Evolutionary conservation across 768 basidiomycete genomes (phyloP), one percentile per base, ranked within the genome.

Genomic region (Tubosaeta sp.): DNA sequence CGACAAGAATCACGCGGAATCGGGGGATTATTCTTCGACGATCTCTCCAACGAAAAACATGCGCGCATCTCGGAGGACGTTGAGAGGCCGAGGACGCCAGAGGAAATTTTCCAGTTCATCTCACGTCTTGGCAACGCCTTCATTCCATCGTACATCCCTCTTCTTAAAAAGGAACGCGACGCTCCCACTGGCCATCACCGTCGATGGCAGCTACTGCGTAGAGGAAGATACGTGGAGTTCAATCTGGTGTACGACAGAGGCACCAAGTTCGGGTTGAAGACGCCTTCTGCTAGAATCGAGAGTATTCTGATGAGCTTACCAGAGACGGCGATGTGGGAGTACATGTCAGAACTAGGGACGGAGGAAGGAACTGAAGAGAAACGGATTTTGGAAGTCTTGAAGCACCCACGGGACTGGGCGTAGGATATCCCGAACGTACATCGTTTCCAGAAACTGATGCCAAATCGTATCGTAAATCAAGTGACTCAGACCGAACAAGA

Each of bases 21-120:
- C 45, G 97, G 97, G 31, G 97, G 97, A 1, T 74, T 99, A 50
- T 98, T 98, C 76, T 95, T 97, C 64, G 97, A 98, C 67, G 97
- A 99, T 66, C 81, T 98, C 51, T 83, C 78, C 59, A 77, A 76
- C 46, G 79, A 79, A 32, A 69, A 74, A 3, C 91, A 93, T 65
- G 65, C 75, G n/a, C 81, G 83, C n/a, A 74, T 93, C 31, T 54
- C 69, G 22, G 63, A 67, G n/a, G 63, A 67, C 6, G 66, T 68
- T 29, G 61, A 70, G 19, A 78, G 86, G 33, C 86, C 86, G 5
- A 70, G 65, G 58, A 77, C 78, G 4, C 75, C 82, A 13, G 81
- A 83, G 13, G 83, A 86, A 29, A 83, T 95, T 43, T 95, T 97
- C 67, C 71, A 73, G 10, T 86, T 95, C 62, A 72, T 97, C 46